A percentile compares a stretch with the other conserved stretches of the same genome.
Evolutionary conservation across 164 flowering plant species (phyloP).

Genomic region (Macadamia integrifolia): DNA sequence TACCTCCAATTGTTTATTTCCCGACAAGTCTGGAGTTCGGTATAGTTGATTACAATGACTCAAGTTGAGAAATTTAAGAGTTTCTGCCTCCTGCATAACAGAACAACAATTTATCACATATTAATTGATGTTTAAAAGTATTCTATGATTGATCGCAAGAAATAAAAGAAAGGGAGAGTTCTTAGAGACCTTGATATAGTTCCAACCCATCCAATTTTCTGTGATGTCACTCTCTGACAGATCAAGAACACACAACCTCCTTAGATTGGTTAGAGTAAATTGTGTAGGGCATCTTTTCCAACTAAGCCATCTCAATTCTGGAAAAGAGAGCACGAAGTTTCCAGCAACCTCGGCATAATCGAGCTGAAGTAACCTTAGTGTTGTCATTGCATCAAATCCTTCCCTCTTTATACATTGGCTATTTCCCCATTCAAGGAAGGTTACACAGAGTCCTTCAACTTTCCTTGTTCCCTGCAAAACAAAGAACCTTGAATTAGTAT

Average conservation of each 20-base stretch:
- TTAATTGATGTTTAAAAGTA: too few species aligned
- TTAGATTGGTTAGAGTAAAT: neutral
- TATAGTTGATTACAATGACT: neutral
- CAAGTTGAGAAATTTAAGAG: neutral
- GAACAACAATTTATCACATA: too few species aligned
- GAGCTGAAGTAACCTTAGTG: neutral
- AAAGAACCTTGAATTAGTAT: too few species aligned
- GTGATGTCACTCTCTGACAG: neutral
- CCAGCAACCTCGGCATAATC: neutral
- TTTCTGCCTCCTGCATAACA: neutral
- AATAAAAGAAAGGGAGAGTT: neutral
- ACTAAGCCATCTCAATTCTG: neutral
- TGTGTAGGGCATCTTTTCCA: neutral
- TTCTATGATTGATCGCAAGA: too few species aligned
- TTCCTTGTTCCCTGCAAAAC: too few species aligned
- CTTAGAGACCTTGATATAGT: neutral
- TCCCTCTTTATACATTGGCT: too few species aligned
- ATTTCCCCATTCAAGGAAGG: too few species aligned
- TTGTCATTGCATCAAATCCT: slow-evolving; percentile 1
- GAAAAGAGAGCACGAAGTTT: neutral
- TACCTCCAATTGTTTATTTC: neutral
- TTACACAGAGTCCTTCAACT: too few species aligned
- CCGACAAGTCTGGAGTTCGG: neutral
- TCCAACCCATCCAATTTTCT: neutral
- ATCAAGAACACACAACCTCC: neutral